Percentiles rank a stretch among this genome's conserved stretches.
phyloP scores from a whole-genome alignment of 129 eudicot species.

The Silybum marianum region DNA sequence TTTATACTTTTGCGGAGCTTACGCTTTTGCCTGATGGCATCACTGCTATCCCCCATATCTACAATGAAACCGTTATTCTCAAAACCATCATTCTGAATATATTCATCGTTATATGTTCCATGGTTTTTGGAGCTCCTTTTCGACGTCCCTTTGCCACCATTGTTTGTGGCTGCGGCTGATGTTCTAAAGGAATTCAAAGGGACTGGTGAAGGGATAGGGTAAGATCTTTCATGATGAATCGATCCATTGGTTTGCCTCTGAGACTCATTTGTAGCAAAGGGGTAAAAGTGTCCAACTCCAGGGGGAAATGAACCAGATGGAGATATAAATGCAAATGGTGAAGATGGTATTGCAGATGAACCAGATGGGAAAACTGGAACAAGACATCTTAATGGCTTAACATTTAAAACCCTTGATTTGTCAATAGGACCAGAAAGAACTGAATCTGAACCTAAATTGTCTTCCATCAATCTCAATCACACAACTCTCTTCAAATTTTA shows the following conservation, averaged over 20 bases:
- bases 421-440: constrained; percentile 41
- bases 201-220: constrained; percentile 36
- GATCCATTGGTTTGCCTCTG: background rate
- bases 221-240: constrained; percentile 15
- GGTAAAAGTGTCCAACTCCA: constrained; percentile 55
- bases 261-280: constrained; percentile 39
- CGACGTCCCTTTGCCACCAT: constrained; percentile 37
- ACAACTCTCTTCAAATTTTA: background rate
- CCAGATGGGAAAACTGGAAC: constrained; percentile 46
- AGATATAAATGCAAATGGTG: constrained; percentile 48
- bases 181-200: constrained; percentile 35
- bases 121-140: constrained; percentile 33
- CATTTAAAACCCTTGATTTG: constrained; percentile 49
- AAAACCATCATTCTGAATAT: constrained; percentile 21
- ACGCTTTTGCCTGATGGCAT: constrained; percentile 39
- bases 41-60: constrained; percentile 33
- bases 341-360: constrained; percentile 34
- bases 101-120: constrained; percentile 39
- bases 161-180: constrained; percentile 23
- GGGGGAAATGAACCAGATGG: constrained; percentile 58
- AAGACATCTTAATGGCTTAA: constrained; percentile 55
- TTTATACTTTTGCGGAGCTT: constrained; percentile 31
- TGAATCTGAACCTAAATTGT: constrained; percentile 33
- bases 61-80: constrained; percentile 35
- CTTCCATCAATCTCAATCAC: constrained; percentile 37